These are phyloP conservation scores for Rhizopus microsporus DNA, from an alignment of 371 early-diverging fungal species.

Conservation along the genomic window DNA sequence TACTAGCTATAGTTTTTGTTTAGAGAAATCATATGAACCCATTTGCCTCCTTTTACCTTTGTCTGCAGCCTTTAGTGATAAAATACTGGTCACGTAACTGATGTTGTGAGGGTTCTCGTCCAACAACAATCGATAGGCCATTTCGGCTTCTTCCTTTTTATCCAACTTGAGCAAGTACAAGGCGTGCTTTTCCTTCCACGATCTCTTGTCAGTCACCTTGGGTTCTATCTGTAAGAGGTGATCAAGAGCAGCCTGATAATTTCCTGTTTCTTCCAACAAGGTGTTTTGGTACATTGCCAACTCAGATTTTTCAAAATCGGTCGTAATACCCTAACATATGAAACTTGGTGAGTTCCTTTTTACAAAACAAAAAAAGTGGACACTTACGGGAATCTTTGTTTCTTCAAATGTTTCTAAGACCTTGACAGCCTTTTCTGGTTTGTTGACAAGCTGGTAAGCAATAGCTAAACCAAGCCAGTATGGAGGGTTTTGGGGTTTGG, in stretches of 20 bases:
- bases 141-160: slow-evolving; percentile 73
- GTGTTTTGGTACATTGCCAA: slow-evolving; percentile 75
- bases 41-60: slow-evolving; percentile 23
- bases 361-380: too few species aligned
- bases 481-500: slow-evolving; percentile 69
- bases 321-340: slow-evolving; percentile 43
- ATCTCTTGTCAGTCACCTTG: slow-evolving; percentile 72
- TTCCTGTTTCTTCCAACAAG: slow-evolving; percentile 80
- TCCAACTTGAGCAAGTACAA: slow-evolving; percentile 65
- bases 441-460: slow-evolving; percentile 80
- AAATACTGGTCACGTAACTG: slow-evolving; percentile 69
- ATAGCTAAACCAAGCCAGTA: slow-evolving; percentile 90
- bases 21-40: not conserved
- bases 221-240: slow-evolving; percentile 71
- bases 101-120: slow-evolving; percentile 81
- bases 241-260: slow-evolving; percentile 73
- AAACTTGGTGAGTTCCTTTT: not conserved
- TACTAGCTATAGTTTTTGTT: slow-evolving; percentile 18
- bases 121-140: slow-evolving; percentile 72
- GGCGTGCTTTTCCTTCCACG: slow-evolving; percentile 77
- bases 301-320: slow-evolving; percentile 76
- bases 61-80: slow-evolving; percentile 48
- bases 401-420: slow-evolving; percentile 73
- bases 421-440: slow-evolving; percentile 74
- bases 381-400: slow-evolving; percentile 32